phyloP scores from a whole-genome alignment of 2,329 filamentous ascomycete species.

The Penicillium brasilianum region DNA sequence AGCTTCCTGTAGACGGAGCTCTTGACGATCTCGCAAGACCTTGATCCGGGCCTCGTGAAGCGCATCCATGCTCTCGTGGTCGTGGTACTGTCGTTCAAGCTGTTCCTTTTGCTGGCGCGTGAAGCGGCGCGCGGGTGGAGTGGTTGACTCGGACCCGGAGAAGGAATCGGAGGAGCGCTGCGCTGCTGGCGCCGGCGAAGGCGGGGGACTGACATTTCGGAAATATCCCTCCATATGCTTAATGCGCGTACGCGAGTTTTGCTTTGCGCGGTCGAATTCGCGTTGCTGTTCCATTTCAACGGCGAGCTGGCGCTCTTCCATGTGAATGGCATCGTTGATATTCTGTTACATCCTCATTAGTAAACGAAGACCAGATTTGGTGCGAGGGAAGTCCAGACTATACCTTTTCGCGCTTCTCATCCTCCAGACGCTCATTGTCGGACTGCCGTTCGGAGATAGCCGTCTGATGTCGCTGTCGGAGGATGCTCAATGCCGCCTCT shows the following conservation, averaged over 20 bases:
- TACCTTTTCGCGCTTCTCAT: conserved; percentile 48
- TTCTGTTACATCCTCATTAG: conserved; percentile 38
- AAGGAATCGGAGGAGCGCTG: conserved; percentile 28
- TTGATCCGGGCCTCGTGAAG: conserved; percentile 53
- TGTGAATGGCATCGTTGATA: conserved; percentile 37
- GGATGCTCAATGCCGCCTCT: conserved; percentile 35
- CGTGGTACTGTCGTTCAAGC: conserved; percentile 51
- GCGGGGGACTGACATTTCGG: conserved; percentile 45
- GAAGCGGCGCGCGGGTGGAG: conserved; percentile 40
- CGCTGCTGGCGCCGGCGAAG: conserved; percentile 28
- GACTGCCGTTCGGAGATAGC: conserved; percentile 36
- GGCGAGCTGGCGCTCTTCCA: conserved; percentile 52
- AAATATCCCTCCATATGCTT: conserved; percentile 56
- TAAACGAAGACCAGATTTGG: background rate
- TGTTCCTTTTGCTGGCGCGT: conserved; percentile 51
- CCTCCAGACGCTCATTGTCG: conserved; percentile 39
- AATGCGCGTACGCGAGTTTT: conserved; percentile 50
- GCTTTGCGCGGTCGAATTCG: conserved; percentile 51
- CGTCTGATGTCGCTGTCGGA: conserved; percentile 39
- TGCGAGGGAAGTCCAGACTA: background rate
- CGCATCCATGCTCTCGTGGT: conserved; percentile 50
- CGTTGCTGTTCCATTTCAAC: conserved; percentile 52
- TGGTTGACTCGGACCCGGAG: conserved; percentile 26
- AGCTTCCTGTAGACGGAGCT: conserved; percentile 47
- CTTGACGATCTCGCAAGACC: conserved; percentile 53